Evolutionary conservation across 148 eudicot genomes (phyloP), one percentile per base, ranked within the genome.

Genomic region (Pouteria glomerata): DNA sequence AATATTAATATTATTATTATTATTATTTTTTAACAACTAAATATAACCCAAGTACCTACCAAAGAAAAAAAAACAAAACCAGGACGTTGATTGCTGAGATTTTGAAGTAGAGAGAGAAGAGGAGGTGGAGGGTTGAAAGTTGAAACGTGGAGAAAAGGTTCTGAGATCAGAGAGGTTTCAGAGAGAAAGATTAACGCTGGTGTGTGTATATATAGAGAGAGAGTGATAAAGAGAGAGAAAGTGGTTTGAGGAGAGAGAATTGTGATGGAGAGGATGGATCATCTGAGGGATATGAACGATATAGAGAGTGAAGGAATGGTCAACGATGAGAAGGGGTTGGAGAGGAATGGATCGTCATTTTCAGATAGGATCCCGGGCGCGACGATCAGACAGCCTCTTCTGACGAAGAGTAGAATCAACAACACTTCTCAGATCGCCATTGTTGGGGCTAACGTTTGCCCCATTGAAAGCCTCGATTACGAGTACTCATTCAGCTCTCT

Each of bases 381-480:
- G 19, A 24, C 10, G 47, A 21, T 75, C 10, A 70, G 77, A 6
- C 75, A 85, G 63, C 87, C 90, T 31, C 71, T 90, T 47, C 59
- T 85, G 14, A 15, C 59, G 21, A 79, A 59, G 73, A 78, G 71
- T 44, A 80, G 92, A 73, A 74, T 70, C 4, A 90, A 88, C 72
- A 76, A 69, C 3, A 86, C 96, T 0, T 88, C 93, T 14, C 96
- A 90, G 71, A 77, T 86, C 35, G 96, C 96, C 57, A 75, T 88
- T 61, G 85, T 90, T 72, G 96, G 96, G 7, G 79, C 93, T 68
- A 90, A 90, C 55, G 80, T 88, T 58, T 88, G 76, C 48, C 79
- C 93, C 6, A 88, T 88, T 52, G 96, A 90, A 63, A 88, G 93
- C 79, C 96, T 90, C 45, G 96, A 90, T 76, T 90, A 90, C 67